phyloP scores from a whole-genome alignment of 352 stramenopile species.

The Pythium brachiatum region DNA sequence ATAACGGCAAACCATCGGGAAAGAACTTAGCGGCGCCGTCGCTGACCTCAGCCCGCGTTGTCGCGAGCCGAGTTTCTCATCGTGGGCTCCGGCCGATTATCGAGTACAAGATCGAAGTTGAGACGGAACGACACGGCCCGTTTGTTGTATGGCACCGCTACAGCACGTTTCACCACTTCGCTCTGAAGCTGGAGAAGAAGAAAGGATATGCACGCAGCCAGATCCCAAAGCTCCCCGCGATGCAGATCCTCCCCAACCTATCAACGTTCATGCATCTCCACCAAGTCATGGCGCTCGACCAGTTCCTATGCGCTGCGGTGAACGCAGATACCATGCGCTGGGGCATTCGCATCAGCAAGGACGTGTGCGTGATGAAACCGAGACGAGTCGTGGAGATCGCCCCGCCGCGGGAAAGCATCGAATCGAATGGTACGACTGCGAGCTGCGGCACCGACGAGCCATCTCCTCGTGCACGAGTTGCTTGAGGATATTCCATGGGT shows the following conservation, averaged over 20 bases:
- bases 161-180: background rate
- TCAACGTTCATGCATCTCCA: background rate
- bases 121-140: background rate
- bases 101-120: background rate
- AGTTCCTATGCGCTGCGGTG: background rate
- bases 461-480: no score
- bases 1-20: background rate
- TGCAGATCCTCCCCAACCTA: background rate
- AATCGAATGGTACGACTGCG: no score
- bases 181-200: background rate
- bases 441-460: no score
- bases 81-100: background rate
- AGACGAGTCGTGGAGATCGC: no score
- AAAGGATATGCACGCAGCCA: background rate
- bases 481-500: no score
- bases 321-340: background rate
- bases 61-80: background rate
- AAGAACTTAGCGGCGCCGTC: background rate
- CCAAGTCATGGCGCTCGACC: background rate
- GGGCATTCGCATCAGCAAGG: background rate
- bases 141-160: background rate
- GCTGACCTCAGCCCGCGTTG: background rate
- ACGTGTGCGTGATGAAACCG: background rate
- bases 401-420: no score
- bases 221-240: background rate